A percentile compares a stretch with the other conserved stretches of the same genome.
phyloP scores from a whole-genome alignment of 345 rosid genomes.

The Linum usitatissimum region DNA sequence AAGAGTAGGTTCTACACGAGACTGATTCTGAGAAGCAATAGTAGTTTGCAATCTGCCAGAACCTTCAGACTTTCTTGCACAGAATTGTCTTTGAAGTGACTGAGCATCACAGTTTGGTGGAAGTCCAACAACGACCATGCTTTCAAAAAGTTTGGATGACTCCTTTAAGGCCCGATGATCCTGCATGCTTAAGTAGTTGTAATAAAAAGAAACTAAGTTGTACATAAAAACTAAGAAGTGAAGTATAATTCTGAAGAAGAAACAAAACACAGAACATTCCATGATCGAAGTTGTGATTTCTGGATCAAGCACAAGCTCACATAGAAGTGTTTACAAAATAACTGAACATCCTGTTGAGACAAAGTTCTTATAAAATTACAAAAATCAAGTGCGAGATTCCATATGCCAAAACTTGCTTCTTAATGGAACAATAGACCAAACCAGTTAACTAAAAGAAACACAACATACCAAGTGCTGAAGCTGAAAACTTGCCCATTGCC shows the following conservation, averaged over 20 bases:
- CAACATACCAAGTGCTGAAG: constrained; percentile 67
- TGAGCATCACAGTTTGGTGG: constrained; percentile 79
- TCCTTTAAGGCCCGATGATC: constrained; percentile 70
- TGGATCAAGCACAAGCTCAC: not conserved
- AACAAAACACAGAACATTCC: not conserved
- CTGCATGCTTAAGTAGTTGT: constrained; percentile 35
- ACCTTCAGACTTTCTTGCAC: constrained; percentile 45
- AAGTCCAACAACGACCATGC: constrained; percentile 92
- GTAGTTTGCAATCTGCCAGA: constrained; percentile 51
- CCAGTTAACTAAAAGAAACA: constrained; percentile 15
- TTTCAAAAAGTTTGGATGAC: constrained; percentile 82
- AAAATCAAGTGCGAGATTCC: not conserved
- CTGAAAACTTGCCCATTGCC: constrained; percentile 84
- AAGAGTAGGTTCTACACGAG: constrained; percentile 63
- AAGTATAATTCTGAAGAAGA: not conserved
- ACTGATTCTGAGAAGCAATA: constrained; percentile 44
- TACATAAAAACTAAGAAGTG: not conserved
- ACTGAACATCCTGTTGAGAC: not conserved
- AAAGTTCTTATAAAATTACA: not conserved
- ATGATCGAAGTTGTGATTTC: not conserved
- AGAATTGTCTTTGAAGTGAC: constrained; percentile 58
- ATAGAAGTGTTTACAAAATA: not conserved
- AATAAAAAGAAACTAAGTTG: constrained; percentile 1
- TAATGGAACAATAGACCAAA: not conserved
- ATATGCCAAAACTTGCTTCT: not conserved